Evolutionary conservation across 1,284 basidiomycete species (phyloP), one percentile per base, ranked within the genome.

Genomic region (Taiwanofungus camphoratus): DNA sequence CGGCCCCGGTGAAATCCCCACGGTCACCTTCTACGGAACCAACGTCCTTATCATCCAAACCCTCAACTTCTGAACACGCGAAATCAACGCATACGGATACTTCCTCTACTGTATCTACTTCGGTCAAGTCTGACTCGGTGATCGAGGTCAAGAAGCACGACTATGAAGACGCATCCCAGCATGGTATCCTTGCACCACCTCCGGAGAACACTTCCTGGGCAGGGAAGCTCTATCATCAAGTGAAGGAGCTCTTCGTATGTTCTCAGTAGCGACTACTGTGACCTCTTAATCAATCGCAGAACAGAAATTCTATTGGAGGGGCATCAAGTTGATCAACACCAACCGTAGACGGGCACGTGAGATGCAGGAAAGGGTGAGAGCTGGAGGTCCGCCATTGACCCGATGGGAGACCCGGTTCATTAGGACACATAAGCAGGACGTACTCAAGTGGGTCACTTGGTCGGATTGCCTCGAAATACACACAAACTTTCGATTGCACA

Each of bases 251-350:
- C 27, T 79, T 85, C 49, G 82, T 87, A 57, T 54, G 74, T 56
- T 34, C 36, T 23, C 23, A 7, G 16, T 4, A 27, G 12, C 9
- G n/a, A 27, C 15, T 33, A 4, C 30, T 4, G 3, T 19, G 6
- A 33, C 13, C 27, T 36, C 31, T 30, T 43, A 26, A 30, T 52
- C 49, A 50, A 56, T 38, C 18, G 39, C 36, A 35, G 15, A 42
- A 5, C 51, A 87, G 81, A 88, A 87, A 85, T 89, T 89, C 60
- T 89, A 90, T 61, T 78, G 67, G 52, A 70, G 77, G 24, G 87
- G 87, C 24, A 65, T 86, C 47, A 86, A 81, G 62, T 69, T 82
- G 41, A 78, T 90, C 50, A 74, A 76, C 54, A 70, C 70, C 31
- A 75, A 87, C 50, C 68, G 76, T 18, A 67, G 67, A 50, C 71